phyloP scores from a whole-genome alignment of 2,329 filamentous ascomycete genomes.

The Fusarium sp. region DNA sequence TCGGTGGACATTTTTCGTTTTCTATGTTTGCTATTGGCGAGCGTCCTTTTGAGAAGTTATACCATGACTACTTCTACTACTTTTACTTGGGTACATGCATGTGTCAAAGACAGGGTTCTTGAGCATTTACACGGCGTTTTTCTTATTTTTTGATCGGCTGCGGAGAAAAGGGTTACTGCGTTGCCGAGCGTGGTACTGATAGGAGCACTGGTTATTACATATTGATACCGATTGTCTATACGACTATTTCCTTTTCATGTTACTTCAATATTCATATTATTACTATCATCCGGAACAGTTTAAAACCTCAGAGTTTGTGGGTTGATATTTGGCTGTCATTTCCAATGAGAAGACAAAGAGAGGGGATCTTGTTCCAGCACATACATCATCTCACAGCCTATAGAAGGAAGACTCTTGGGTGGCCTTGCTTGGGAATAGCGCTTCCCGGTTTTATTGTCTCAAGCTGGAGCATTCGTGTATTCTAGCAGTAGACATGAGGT shows the following conservation, averaged over 20 bases:
- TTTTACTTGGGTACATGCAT: conserved; percentile 36
- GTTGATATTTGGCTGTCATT: not conserved
- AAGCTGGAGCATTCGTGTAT: conserved; percentile 11
- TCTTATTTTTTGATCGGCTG: conserved; percentile 19
- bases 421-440: conserved; percentile 14
- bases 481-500: conserved; percentile 9
- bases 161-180: conserved; percentile 38
- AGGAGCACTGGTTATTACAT: conserved; percentile 32
- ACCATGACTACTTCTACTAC: conserved; percentile 24
- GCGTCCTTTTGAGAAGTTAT: conserved; percentile 27
- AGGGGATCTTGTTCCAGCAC: conserved; percentile 16
- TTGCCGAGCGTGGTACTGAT: conserved; percentile 33
- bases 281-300: not conserved
- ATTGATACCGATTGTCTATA: conserved; percentile 45
- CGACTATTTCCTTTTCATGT: conserved; percentile 24
- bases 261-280: conserved; percentile 4
- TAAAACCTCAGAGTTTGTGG: not conserved
- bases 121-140: conserved; percentile 51
- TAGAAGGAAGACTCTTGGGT: conserved; percentile 28
- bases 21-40: conserved; percentile 30
- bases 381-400: conserved; percentile 15
- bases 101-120: conserved; percentile 44
- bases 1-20: conserved; percentile 26
- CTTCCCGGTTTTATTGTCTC: conserved; percentile 24
- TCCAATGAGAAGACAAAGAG: conserved; percentile 8